Evolutionary conservation across 2,329 filamentous ascomycete genomes (phyloP), one percentile per base, ranked within the genome.

Genomic region (Tolypocladium guangdongense): DNA sequence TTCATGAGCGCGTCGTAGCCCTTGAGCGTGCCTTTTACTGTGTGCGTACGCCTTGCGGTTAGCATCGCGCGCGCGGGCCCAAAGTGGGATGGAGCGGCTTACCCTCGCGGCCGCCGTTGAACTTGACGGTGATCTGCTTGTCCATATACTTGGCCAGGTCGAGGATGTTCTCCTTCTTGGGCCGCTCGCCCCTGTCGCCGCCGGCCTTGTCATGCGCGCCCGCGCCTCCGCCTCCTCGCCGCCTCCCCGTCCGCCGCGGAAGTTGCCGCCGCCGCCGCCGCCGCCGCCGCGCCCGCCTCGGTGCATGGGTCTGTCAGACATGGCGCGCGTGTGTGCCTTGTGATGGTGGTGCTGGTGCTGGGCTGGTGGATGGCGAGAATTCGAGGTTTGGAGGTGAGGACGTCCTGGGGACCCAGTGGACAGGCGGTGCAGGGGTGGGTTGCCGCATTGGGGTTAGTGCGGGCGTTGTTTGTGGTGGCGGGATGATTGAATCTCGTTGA

Each of bases 1-100:
- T 99, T 99, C 91, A 97, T 97, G 56, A 99, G 78, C 63, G 93
- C 91, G 68, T 99, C 93, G 69, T 91, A 97, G 57, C 93, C 93
- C 71, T 97, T 97, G 43, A 99, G 77, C 1, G 83, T 89, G 51
- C 93, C 93, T 2, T 32, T 12, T 18, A 46, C 43, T 46, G 10
- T 4, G 11, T 20, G 10, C 10, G 11, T 20, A 10, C 27, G 24
- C 16, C 43, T 32, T 7, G 8, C 16, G 43, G 43, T 46, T 18
- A 46, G 43, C 43, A 32, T 20, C 6, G 14, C 2, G 12, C 41
- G 27, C 18, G 16, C 41, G 10, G 50, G 84, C 86, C 27, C 27
- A 30, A 27, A 12, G 8, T n/a, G 14, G 16, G 16, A 27, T 53
- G 22, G 14, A 12, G 7, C 2, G n/a, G 33, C 78, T 57, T 67